These are phyloP conservation scores for Colletotrichum lindemuthianum DNA, from an alignment of 2,329 filamentous ascomycete species.

Conservation along the genomic window DNA sequence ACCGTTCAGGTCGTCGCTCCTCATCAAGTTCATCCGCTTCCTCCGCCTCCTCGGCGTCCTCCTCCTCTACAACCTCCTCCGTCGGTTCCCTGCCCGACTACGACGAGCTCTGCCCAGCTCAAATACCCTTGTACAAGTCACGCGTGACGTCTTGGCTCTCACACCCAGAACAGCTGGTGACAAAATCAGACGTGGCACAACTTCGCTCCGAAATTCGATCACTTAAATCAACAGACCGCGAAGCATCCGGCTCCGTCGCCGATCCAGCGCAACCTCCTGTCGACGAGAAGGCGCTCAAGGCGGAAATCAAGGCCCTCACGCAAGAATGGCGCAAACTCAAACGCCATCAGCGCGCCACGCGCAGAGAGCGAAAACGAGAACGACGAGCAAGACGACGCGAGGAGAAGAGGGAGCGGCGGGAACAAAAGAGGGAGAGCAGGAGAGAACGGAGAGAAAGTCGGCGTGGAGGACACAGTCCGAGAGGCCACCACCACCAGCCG, in stretches of 20 bases:
- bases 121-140: slow-evolving; percentile 57
- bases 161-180: slow-evolving; percentile 60
- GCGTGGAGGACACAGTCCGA: slow-evolving; percentile 5
- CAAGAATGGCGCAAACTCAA: slow-evolving; percentile 53
- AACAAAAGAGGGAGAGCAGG: slow-evolving; percentile 44
- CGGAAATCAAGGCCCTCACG: slow-evolving; percentile 56
- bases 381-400: slow-evolving; percentile 42
- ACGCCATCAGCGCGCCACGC: slow-evolving; percentile 43
- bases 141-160: slow-evolving; percentile 60
- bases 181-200: slow-evolving; percentile 52
- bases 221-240: slow-evolving; percentile 4
- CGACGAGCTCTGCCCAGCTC: slow-evolving; percentile 58
- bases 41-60: slow-evolving; percentile 48
- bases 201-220: slow-evolving; percentile 19
- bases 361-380: slow-evolving; percentile 45
- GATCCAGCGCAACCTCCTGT: slow-evolving; percentile 17
- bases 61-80: slow-evolving; percentile 49
- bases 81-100: slow-evolving; percentile 65
- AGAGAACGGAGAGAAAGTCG: slow-evolving; percentile 44
- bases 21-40: slow-evolving; percentile 49
- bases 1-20: slow-evolving; percentile 39
- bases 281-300: slow-evolving; percentile 51
- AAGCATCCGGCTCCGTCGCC: not conserved
- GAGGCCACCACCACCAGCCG: slow-evolving; percentile 17
- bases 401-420: slow-evolving; percentile 46